Evolutionary conservation across 257 asterid species (phyloP).

Genomic region (Apocynum venetum): DNA sequence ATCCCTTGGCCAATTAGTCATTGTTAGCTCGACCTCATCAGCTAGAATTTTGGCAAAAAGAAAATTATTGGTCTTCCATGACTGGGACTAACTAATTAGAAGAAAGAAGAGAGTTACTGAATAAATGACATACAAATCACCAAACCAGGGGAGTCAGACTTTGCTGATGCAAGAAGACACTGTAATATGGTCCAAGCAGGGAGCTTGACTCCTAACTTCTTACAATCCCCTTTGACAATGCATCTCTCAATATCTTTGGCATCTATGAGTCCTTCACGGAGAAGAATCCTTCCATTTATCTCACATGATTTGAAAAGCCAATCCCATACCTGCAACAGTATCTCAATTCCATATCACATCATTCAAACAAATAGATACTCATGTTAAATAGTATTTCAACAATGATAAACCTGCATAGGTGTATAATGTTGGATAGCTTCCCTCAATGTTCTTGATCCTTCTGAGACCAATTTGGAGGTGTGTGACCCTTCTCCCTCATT

Average conservation of each 20-base stretch:
- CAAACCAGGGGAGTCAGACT: slow-evolving; percentile 59
- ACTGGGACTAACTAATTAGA: neutral
- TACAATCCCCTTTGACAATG: slow-evolving; percentile 62
- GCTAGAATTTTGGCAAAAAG: slow-evolving; percentile 34
- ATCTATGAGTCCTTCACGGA: slow-evolving; percentile 63
- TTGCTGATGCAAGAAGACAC: slow-evolving; percentile 68
- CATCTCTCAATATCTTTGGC: slow-evolving; percentile 63
- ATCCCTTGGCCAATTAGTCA: slow-evolving; percentile 63
- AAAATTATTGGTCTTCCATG: neutral
- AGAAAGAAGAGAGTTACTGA: neutral
- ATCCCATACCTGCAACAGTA: slow-evolving; percentile 63
- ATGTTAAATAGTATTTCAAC: neutral
- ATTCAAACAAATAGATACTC: neutral
- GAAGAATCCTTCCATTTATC: slow-evolving; percentile 56
- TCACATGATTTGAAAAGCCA: slow-evolving; percentile 87
- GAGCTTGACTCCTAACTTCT: slow-evolving; percentile 68
- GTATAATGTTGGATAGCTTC: slow-evolving; percentile 61
- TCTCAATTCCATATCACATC: slow-evolving; percentile 13
- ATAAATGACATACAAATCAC: slow-evolving; percentile 46
- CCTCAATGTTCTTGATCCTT: slow-evolving; percentile 72
- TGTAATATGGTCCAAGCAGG: slow-evolving; percentile 82
- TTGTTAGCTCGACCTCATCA: slow-evolving; percentile 63
- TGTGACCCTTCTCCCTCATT: slow-evolving; percentile 47
- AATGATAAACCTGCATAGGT: slow-evolving; percentile 58
- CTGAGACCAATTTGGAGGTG: slow-evolving; percentile 47